These are phyloP conservation scores for Saccharomycopsis fibuligera DNA, from an alignment of 805 yeast species.

Conservation along the genomic window DNA sequence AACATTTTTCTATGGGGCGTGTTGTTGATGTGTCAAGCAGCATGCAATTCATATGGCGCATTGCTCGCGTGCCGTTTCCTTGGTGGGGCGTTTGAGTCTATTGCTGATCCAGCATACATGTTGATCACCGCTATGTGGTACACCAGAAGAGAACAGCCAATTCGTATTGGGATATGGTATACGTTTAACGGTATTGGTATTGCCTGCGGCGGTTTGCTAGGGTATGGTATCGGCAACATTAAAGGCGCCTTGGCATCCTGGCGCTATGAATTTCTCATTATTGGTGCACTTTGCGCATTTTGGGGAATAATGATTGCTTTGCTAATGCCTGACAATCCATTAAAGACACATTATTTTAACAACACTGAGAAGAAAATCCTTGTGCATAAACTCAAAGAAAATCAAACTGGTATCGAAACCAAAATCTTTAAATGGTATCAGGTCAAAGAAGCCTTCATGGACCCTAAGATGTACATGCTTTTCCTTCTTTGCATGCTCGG, in stretches of 20 bases:
- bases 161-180: conserved; percentile 32
- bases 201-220: conserved; percentile 25
- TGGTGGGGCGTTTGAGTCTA: conserved; percentile 26
- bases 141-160: conserved; percentile 29
- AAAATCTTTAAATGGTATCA: conserved; percentile 35
- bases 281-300: conserved; percentile 14
- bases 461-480: conserved; percentile 34
- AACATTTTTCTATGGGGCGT: conserved; percentile 33
- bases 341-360: conserved; percentile 8
- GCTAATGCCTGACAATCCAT: conserved; percentile 15
- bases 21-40: conserved; percentile 31
- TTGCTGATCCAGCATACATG: conserved; percentile 28
- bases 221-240: conserved; percentile 27
- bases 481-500: conserved; percentile 25
- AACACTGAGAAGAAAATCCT: conserved; percentile 14
- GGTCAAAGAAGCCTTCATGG: conserved; percentile 37
- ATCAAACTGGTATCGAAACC: conserved; percentile 40
- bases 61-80: conserved; percentile 29
- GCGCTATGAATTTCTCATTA: conserved; percentile 22
- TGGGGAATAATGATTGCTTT: conserved; percentile 18
- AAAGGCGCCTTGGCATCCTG: conserved; percentile 25
- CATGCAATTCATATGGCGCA: conserved; percentile 34
- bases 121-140: conserved; percentile 31
- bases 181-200: conserved; percentile 29
- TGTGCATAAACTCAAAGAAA: conserved; percentile 22